Conservation (phyloP, 2,329 filamentous ascomycete species). For the Didymella pomorum region DNA sequence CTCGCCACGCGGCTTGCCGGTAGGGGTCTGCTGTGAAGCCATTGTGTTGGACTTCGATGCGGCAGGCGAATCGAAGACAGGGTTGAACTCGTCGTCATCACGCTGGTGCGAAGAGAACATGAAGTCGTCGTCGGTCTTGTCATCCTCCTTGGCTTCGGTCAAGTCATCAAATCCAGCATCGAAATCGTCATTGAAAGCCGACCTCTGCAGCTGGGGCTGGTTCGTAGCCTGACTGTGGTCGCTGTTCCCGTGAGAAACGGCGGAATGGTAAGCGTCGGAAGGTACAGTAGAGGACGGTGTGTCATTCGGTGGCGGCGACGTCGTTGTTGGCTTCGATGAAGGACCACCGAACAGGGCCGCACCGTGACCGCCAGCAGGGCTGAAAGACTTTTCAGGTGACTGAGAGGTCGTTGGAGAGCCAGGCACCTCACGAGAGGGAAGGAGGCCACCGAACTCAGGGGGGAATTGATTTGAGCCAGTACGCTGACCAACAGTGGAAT, state of each 20-base stretch:
- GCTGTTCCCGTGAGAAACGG: constrained; percentile 48
- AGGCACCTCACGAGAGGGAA: constrained; percentile 64
- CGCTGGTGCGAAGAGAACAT: constrained; percentile 69
- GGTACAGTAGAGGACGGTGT: constrained; percentile 53
- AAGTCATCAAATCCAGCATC: constrained; percentile 84
- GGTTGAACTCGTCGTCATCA: constrained; percentile 80
- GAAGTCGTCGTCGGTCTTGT: constrained; percentile 79
- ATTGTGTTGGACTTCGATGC: constrained; percentile 59
- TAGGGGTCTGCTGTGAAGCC: constrained; percentile 54
- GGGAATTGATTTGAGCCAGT: constrained; percentile 58
- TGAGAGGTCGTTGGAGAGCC: constrained; percentile 50
- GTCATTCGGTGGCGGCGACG: constrained; percentile 50
- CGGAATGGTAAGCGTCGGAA: constrained; percentile 54
- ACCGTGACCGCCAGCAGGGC: constrained; percentile 49
- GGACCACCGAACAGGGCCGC: constrained; percentile 52
- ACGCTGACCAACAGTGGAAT: constrained; percentile 53
- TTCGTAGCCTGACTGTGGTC: constrained; percentile 43
- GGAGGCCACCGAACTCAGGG: constrained; percentile 63
- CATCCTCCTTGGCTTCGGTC: constrained; percentile 80
- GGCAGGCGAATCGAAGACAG: constrained; percentile 75
- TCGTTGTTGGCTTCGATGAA: constrained; percentile 46
- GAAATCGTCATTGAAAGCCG: constrained; percentile 75
- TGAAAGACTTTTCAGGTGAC: constrained; percentile 51
- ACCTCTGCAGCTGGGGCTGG: constrained; percentile 52
- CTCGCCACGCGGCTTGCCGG: constrained; percentile 47